These are phyloP conservation scores for Linum usitatissimum DNA, from an alignment of 345 rosid genomes.

Conservation along the genomic window DNA sequence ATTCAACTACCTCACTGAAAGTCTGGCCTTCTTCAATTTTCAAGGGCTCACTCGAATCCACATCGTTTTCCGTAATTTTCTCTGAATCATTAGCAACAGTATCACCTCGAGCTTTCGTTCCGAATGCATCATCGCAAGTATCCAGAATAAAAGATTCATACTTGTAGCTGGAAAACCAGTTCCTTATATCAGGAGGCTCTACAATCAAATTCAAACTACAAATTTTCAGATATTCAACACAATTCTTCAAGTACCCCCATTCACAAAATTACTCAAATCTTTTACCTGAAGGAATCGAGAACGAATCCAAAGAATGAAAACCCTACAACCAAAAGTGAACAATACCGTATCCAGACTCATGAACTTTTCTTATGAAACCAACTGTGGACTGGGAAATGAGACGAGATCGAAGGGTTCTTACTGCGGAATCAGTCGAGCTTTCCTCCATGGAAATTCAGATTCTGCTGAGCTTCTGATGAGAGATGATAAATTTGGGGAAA, in stretches of 20 bases:
- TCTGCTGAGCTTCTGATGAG: not conserved
- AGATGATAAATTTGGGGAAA: not conserved
- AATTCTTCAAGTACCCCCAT: not conserved
- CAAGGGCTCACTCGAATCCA: not conserved
- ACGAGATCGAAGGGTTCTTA: not conserved
- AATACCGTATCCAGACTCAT: not conserved
- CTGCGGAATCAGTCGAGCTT: not conserved
- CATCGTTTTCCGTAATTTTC: not conserved
- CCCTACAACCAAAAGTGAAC: not conserved
- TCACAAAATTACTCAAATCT: not conserved
- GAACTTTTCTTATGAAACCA: not conserved
- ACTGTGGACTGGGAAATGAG: not conserved
- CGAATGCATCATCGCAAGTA: slow-evolving; percentile 14
- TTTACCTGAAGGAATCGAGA: not conserved
- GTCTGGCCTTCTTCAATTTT: not conserved
- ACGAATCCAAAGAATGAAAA: not conserved
- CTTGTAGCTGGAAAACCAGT: slow-evolving; percentile 55
- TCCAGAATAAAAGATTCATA: slow-evolving; percentile 39
- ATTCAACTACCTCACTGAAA: not conserved
- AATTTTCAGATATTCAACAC: not conserved
- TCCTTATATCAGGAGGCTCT: slow-evolving; percentile 54
- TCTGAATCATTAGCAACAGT: not conserved
- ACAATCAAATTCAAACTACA: slow-evolving; percentile 1
- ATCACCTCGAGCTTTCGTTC: slow-evolving; percentile 5
- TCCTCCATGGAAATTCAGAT: not conserved